Conservation (phyloP, 2,329 filamentous ascomycete genomes). For the Hirsutella rhossiliensis region DNA sequence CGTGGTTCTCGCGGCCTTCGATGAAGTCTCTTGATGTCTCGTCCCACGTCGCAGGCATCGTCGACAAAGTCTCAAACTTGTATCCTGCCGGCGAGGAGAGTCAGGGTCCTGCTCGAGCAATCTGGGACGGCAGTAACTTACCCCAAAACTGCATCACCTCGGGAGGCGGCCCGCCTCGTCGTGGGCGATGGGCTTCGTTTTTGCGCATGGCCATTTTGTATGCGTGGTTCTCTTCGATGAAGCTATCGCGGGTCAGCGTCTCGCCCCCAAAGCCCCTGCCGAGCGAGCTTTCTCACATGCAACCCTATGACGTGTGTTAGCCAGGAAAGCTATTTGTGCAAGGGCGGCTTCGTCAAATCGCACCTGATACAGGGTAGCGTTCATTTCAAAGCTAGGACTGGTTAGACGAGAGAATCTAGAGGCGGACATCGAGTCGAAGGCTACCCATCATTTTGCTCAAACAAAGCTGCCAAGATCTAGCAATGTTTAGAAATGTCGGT, state of each 20-base stretch:
- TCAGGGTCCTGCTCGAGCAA: not conserved
- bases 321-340: slow-evolving; percentile 7
- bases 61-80: slow-evolving; percentile 84
- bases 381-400: slow-evolving; percentile 73
- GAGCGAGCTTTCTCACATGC: slow-evolving; percentile 31
- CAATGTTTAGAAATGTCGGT: not conserved
- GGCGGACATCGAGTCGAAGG: not conserved
- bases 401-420: slow-evolving; percentile 6
- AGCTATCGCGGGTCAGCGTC: slow-evolving; percentile 36
- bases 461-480: slow-evolving; percentile 77
- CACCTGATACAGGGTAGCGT: slow-evolving; percentile 83
- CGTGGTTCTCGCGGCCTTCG: slow-evolving; percentile 55
- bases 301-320: slow-evolving; percentile 26
- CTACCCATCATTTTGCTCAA: slow-evolving; percentile 68
- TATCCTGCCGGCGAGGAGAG: slow-evolving; percentile 48
- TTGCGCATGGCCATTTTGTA: slow-evolving; percentile 54
- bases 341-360: not conserved
- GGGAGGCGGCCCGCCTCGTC: slow-evolving; percentile 37
- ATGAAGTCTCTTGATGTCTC: slow-evolving; percentile 65
- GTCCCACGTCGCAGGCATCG: slow-evolving; percentile 64
- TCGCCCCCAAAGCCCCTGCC: too few species aligned
- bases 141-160: slow-evolving; percentile 92
- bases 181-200: slow-evolving; percentile 31
- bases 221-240: slow-evolving; percentile 81
- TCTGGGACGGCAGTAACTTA: slow-evolving; percentile 20